phyloP scores from a whole-genome alignment of 768 basidiomycete species.

The Lentinus tigrinus region DNA sequence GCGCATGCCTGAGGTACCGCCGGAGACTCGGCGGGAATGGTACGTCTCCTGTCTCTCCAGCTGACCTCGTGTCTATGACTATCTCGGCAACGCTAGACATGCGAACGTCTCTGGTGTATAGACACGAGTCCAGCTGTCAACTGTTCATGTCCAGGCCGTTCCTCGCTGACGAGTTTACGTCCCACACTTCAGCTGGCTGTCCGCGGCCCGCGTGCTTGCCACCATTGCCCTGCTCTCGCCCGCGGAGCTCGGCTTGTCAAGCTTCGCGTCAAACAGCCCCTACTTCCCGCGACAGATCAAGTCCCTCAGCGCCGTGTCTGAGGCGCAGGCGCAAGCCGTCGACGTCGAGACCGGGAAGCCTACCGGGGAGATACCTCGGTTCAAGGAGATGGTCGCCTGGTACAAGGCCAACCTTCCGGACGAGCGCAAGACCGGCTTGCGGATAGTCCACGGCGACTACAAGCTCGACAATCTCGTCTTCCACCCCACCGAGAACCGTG shows the following conservation, averaged over 20 bases:
- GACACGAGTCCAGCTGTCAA: too few relatives aligned
- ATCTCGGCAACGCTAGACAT: too few relatives aligned
- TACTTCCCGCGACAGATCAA: constrained; percentile 96
- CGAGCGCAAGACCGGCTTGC: constrained; percentile 68
- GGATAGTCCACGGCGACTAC: constrained; percentile 97
- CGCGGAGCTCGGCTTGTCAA: constrained; percentile 59
- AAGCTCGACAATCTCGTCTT: constrained; percentile 98
- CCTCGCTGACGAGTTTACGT: background rate
- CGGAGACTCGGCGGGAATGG: constrained; percentile 70
- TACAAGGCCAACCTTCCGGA: constrained; percentile 74
- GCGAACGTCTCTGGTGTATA: too few relatives aligned
- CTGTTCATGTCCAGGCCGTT: too few relatives aligned
- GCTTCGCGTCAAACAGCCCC: constrained; percentile 69
- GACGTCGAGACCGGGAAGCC: constrained; percentile 62
- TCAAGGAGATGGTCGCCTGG: constrained; percentile 73
- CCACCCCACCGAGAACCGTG: constrained; percentile 86
- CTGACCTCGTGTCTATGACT: too few relatives aligned
- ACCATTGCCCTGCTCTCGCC: constrained; percentile 67
- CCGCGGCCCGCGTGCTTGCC: constrained; percentile 69
- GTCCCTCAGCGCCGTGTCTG: constrained; percentile 78
- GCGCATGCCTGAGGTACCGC: constrained; percentile 66
- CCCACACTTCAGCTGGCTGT: constrained; percentile 79
- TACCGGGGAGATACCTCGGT: constrained; percentile 73
- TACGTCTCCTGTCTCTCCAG: constrained; percentile 31
- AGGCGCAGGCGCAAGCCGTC: constrained; percentile 66